Evolutionary conservation across 331 rosid species (phyloP), one percentile per base, ranked within the genome.

Genomic region (Quercus tomentella): DNA sequence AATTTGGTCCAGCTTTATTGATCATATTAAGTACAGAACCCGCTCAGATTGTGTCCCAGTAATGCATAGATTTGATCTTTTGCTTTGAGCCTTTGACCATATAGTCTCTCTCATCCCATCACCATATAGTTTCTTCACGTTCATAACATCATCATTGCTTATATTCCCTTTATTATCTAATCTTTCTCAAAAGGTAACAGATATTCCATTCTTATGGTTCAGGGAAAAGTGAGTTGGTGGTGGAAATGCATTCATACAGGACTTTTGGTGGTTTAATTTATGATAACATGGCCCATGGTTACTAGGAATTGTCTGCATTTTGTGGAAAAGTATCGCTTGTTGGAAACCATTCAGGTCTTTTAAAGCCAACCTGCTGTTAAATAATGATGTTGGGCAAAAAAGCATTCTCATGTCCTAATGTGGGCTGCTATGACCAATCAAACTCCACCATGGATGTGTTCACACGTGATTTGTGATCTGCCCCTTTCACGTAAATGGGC

Each of bases 71-170:
- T 49, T 45, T 28, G 70, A 55, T 66, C 56, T 78, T 56, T 76
- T 79, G 61, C 82, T 73, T 79, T 81, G 83, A 77, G 81, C 85
- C 89, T 80, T 87, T 86, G 89, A 89, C 89, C 81, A 17, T 74
- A 15, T 33, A 54, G 45, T 75, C 71, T 78, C 57, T 25, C 3
- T 66, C 30, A 26, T 74, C 75, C 62, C 81, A 75, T 68, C 30
- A 71, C 43, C 72, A 69, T 31, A 11, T 73, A 76, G 71, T 82
- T 77, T 41, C 52, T 56, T 75, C 85, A 78, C 75, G 83, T 84
- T 72, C 70, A 77, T n/a, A 26, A 62, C 65, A 77, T 63, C 85
- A 88, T 92, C 84, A 84, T 87, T 88, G 78, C 88, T 74, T 31
- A 22, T 85, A 22, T 85, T 68, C 80, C 80, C 87, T 86, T 87